Evolutionary conservation across 148 eudicot genomes (phyloP), one percentile per base, ranked within the genome.

Genomic region (Spergularia marina): DNA sequence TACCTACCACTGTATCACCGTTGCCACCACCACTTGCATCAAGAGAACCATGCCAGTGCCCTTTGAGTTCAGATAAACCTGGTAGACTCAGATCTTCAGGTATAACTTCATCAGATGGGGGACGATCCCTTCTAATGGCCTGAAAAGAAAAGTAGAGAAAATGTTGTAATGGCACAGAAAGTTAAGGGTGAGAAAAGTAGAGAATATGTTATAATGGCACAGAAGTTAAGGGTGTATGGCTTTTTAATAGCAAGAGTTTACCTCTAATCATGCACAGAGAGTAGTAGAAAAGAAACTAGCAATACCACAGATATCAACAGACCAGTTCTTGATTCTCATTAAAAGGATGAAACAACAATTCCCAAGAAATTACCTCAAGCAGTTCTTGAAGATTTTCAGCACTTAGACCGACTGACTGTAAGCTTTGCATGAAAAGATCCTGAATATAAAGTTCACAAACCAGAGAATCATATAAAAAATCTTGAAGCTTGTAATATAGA

Each of bases 11-110:
- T 55, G 99, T 95, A 78, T 95, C 99, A 72, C 98, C 99, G 84
- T 95, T 95, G 81, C 99, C 99, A 49, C 99, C 99, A 71, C 99
- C 99, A 81, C 99, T 95, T 77, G 99, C 99, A 86, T 95, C 99
- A 76, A 95, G 89, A 84, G 95, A 91, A 76, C 99, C 99, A 88
- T 84, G 89, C 99, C 99, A 95, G 65, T 85, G 88, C 76, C 99
- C 99, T 86, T 88, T 92, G 60, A 95, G 96, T 84, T 95, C 99
- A 25, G 96, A 91, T 82, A 95, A 89, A 76, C 97, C 99, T 30
- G 99, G 99, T 79, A 95, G 94, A 79, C 87, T 86, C 76, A 90
- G 71, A 68, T 91, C 94, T 82, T 92, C 99, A 77, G 93, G 87
- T 71, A 85, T 83, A 67, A 95, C 93, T 87, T 95, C 94, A 79